These are phyloP conservation scores for Starmerella scarabaei DNA, from an alignment of 805 yeast species.

Conservation along the genomic window DNA sequence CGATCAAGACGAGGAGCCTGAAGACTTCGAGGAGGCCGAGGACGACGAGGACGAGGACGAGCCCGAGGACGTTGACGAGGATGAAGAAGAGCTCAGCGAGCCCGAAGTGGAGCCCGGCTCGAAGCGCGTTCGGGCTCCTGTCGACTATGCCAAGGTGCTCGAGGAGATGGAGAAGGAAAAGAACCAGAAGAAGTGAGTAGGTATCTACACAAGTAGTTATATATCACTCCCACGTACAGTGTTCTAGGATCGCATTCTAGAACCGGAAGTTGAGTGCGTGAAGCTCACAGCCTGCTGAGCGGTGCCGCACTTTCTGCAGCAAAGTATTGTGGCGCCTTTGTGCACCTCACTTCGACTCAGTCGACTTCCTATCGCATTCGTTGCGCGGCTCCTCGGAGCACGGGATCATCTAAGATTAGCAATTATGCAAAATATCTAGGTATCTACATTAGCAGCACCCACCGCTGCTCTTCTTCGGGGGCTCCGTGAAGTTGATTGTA, in stretches of 20 bases:
- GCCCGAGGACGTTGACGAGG: conserved; percentile 28
- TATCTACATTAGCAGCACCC: conserved; percentile 60
- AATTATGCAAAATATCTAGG: too few species aligned
- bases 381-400: too few species aligned
- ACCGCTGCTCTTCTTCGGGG: conserved; percentile 51
- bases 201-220: too few species aligned
- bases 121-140: conserved; percentile 80
- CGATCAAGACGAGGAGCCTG: conserved; percentile 27
- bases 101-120: conserved; percentile 68
- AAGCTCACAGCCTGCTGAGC: too few species aligned
- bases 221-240: too few species aligned
- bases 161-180: conserved; percentile 48
- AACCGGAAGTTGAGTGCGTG: too few species aligned
- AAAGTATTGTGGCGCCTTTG: too few species aligned
- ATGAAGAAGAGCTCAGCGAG: conserved; percentile 39
- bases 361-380: too few species aligned
- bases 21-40: conserved; percentile 23
- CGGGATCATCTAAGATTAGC: too few species aligned
- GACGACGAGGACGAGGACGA: conserved; percentile 48
- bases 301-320: too few species aligned
- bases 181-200: background rate
- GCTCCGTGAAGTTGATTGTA: conserved; percentile 85
- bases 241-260: too few species aligned
- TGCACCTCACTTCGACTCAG: too few species aligned
- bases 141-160: conserved; percentile 74